A percentile compares a stretch with the other conserved stretches of the same genome.
phyloP scores from a whole-genome alignment of 176 grass and related monocot species.

The Zea luxurians region DNA sequence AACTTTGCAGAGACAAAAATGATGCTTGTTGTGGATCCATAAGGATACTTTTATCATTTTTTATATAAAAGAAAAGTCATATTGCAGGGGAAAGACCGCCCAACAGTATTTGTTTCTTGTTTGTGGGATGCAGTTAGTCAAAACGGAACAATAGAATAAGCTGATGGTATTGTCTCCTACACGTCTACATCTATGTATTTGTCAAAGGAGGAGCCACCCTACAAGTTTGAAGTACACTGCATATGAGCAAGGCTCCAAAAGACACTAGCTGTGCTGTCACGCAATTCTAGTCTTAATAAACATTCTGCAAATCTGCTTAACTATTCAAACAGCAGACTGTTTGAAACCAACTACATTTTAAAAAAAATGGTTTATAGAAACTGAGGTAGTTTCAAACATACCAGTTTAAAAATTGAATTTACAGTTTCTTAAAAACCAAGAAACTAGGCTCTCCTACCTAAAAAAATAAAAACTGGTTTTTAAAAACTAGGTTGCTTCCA shows the following conservation, averaged over 20 bases:
- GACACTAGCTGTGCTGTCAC: constrained; percentile 4
- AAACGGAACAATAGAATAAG: background rate
- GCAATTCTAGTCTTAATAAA: background rate
- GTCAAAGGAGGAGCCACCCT: background rate
- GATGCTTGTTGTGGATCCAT: background rate
- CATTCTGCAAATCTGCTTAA: background rate
- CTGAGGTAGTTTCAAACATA: no score
- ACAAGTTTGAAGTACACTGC: constrained; percentile 17
- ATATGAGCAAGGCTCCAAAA: constrained; percentile 29
- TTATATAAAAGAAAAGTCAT: background rate
- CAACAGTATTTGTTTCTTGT: background rate
- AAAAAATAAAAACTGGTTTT: no score
- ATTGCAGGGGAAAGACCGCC: background rate
- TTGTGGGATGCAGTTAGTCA: constrained; percentile 2
- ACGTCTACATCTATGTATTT: constrained; percentile 3
- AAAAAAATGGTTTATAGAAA: no score
- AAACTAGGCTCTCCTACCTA: no score
- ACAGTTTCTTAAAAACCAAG: no score
- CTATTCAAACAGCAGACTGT: constrained; percentile 20
- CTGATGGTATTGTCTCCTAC: background rate
- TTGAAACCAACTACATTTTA: no score
- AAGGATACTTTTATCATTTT: constrained; percentile 1
- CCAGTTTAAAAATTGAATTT: no score
- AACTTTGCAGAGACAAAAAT: background rate
- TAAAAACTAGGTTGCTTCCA: no score